Evolutionary conservation across 140 eudicot genomes (phyloP).

Genomic region (Flaveria floridana): DNA sequence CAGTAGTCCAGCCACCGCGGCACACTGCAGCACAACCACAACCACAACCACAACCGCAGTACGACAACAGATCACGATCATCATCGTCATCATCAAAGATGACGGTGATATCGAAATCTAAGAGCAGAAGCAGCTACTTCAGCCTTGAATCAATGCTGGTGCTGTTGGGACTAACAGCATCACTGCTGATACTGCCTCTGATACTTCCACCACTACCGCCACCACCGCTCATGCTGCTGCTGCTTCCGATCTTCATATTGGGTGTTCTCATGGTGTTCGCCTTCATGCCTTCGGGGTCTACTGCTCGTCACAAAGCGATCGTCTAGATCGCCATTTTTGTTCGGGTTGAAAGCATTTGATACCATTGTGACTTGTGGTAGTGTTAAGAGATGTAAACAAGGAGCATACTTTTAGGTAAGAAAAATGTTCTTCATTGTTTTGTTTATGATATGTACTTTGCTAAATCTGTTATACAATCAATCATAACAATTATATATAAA

Average conservation of each 20-base stretch:
- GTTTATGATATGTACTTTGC: not conserved
- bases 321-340: slow-evolving; percentile 6
- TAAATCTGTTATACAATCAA: not conserved
- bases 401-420: slow-evolving; percentile 3
- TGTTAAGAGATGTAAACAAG: slow-evolving; percentile 1
- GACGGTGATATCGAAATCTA: slow-evolving; percentile 18
- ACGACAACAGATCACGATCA: slow-evolving; percentile 14
- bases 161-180: slow-evolving; percentile 58
- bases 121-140: slow-evolving; percentile 44
- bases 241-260: slow-evolving; percentile 66
- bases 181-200: slow-evolving; percentile 66
- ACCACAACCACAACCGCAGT: not conserved
- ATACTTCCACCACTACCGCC: slow-evolving; percentile 83
- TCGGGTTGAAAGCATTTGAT: not conserved
- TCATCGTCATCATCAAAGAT: not conserved
- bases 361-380: not conserved
- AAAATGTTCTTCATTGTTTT: slow-evolving; percentile 3
- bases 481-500: too few species aligned
- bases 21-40: not conserved
- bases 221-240: slow-evolving; percentile 66
- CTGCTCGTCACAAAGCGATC: slow-evolving; percentile 17
- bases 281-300: slow-evolving; percentile 44
- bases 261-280: slow-evolving; percentile 60
- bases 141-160: slow-evolving; percentile 57
- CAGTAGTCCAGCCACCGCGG: slow-evolving; percentile 15